Base-by-base conservation (phyloP, 495 filamentous ascomycete genomes). In the Astrocystis sublimbata region DNA sequence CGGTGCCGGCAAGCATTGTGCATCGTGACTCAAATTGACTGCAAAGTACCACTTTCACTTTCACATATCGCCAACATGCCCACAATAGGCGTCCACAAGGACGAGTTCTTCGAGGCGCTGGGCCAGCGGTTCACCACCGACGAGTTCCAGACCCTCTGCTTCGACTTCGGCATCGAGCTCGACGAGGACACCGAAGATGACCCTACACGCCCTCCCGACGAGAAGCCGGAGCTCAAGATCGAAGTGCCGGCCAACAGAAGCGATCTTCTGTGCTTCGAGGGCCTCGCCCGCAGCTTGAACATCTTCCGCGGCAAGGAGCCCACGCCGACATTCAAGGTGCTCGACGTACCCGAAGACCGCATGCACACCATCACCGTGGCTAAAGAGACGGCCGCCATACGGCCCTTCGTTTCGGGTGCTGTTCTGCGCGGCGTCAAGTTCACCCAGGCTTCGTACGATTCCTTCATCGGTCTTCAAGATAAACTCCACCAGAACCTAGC, bases 191-290 rank as follows among this genome's bases (percentile, higher is more conserved):
- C 92, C 38, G 87, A 91, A 46, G 81, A 91, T 72, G 78, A 81
- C 55, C 83, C 89, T 59, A 84, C 90, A 52, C 90, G 90, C 30
- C 84, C 88, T 52, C 83, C 89, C 63, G 82, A 91, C 73, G 91
- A 96, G 77, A 84, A 91, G 6, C 88, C 96, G 47, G 89, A 98
- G 78, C 84, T 98, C 71, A 96, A 96, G 83, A 98, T 99, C 72
- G 94, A 99, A 75, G 96, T 99, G 72, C 94, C 94, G 62, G 94
- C 94, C 65, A 99, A 99, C 75, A 86, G 93, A 83, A 98, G 98
- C 86, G 94, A 99, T 70, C 89, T 98, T 86, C 86, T 99, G 30
- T 99, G 94, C 72, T 96, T 97, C 78, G 94, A 99, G 77, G 94
- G 94, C 49, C 96, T 99, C 72, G 88, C 92, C 52, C 83, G 96